phyloP scores from a whole-genome alignment of 73 alveolate genomes.

The Blepharisma stoltei region DNA sequence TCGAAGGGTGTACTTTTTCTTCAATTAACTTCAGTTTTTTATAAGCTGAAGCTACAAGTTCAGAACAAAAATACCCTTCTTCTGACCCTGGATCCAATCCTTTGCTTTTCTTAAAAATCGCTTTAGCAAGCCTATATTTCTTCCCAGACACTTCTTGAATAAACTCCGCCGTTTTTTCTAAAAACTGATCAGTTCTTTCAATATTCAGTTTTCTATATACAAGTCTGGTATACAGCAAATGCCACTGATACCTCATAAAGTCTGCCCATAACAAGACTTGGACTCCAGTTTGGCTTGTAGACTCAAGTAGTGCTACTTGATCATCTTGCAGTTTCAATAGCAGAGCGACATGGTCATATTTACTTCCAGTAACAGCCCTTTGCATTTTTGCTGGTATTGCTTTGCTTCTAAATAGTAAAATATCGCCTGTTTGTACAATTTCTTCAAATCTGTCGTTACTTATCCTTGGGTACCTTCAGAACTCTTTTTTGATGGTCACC shows the following conservation, averaged over 20 bases:
- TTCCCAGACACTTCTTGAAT: conserved; percentile 53
- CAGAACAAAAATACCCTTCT: conserved; percentile 73
- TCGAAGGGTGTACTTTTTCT: conserved; percentile 37
- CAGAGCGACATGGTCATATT: conserved; percentile 51
- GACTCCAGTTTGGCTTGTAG: conserved; percentile 48
- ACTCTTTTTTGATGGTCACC: neutral
- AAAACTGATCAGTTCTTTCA: conserved; percentile 43
- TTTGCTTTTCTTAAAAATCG: conserved; percentile 43
- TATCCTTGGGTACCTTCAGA: conserved; percentile 34
- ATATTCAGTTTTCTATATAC: conserved; percentile 50
- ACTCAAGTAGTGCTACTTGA: conserved; percentile 32
- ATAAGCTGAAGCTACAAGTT: conserved; percentile 80
- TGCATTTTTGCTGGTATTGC: conserved; percentile 35
- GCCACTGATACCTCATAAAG: conserved; percentile 44
- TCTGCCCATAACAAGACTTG: conserved; percentile 34
- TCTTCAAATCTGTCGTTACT: conserved; percentile 33
- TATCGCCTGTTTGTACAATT: conserved; percentile 41
- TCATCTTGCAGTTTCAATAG: conserved; percentile 32
- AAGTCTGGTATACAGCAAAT: conserved; percentile 48
- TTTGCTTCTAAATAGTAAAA: conserved; percentile 45
- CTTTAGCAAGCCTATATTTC: conserved; percentile 45
- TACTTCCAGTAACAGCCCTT: conserved; percentile 33
- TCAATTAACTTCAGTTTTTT: conserved; percentile 60
- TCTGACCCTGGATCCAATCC: conserved; percentile 30
- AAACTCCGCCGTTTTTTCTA: conserved; percentile 46